Percentiles rank a stretch among this genome's conserved stretches.
Evolutionary conservation across 202 grass and related monocot genomes (phyloP).

Genomic region (Hordeum pubiflorum): DNA sequence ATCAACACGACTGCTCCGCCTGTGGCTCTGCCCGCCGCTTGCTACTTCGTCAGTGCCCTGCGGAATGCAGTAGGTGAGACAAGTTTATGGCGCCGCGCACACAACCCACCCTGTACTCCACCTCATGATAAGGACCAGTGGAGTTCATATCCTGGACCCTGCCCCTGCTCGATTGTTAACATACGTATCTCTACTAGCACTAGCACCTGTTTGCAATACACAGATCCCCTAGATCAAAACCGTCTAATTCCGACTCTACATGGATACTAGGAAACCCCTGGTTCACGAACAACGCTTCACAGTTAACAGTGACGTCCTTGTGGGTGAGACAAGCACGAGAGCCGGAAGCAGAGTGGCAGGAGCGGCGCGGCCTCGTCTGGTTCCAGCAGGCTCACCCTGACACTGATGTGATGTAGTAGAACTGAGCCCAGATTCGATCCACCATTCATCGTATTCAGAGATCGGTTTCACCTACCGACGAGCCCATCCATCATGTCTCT

Average conservation of each 20-base stretch:
- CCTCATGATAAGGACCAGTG: no score
- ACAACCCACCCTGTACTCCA: background rate
- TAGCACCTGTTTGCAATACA: background rate
- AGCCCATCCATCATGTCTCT: background rate
- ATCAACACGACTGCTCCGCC: background rate
- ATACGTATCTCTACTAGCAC: background rate
- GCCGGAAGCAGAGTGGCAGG: background rate
- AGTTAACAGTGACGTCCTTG: background rate
- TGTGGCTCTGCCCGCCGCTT: background rate
- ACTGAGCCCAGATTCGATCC: slow-evolving; percentile 5
- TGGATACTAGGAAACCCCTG: background rate
- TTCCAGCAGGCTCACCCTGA: background rate
- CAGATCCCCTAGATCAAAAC: background rate
- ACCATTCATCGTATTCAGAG: background rate
- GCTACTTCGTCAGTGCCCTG: background rate
- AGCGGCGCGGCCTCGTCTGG: background rate
- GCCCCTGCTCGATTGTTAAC: no score
- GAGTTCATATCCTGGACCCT: no score
- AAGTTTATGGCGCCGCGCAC: background rate
- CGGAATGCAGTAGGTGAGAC: background rate
- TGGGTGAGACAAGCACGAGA: background rate
- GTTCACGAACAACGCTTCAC: background rate
- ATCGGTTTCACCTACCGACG: background rate
- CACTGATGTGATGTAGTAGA: slow-evolving; percentile 12
- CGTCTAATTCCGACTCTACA: background rate